Percentiles rank a stretch among this genome's conserved stretches.
Conservation (phyloP, 2,329 filamentous ascomycete species). For the Rugonectria rugulosa region DNA sequence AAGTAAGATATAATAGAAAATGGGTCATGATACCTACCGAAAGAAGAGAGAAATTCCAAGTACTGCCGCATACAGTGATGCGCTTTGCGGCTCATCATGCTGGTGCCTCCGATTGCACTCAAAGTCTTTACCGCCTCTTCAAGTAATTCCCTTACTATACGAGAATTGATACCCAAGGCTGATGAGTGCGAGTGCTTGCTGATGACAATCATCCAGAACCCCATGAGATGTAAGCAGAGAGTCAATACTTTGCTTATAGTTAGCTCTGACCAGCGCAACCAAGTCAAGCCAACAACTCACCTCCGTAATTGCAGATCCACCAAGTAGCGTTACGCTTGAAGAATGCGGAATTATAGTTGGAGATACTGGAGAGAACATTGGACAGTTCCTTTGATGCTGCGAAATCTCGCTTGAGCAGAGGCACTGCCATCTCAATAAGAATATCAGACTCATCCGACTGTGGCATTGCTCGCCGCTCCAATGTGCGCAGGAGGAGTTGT, state of each 20-base stretch:
- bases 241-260: slow-evolving; percentile 41
- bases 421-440: slow-evolving; percentile 22
- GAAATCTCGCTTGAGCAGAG: slow-evolving; percentile 35
- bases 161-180: slow-evolving; percentile 6
- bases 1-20: not conserved
- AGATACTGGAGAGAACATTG: slow-evolving; percentile 25
- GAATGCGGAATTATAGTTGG: slow-evolving; percentile 29
- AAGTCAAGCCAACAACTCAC: slow-evolving; percentile 28
- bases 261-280: not conserved
- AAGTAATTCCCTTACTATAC: slow-evolving; percentile 24
- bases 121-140: slow-evolving; percentile 21
- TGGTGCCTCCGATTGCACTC: slow-evolving; percentile 30
- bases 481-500: slow-evolving; percentile 21
- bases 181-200: slow-evolving; percentile 37
- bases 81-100: slow-evolving; percentile 36
- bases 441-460: slow-evolving; percentile 16
- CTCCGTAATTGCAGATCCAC: slow-evolving; percentile 44
- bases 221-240: slow-evolving; percentile 38
- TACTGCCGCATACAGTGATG: slow-evolving; percentile 27
- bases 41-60: not conserved
- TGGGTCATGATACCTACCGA: not conserved
- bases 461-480: slow-evolving; percentile 20
- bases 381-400: slow-evolving; percentile 29
- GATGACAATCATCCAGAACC: slow-evolving; percentile 36
- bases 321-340: slow-evolving; percentile 39